These are phyloP conservation scores for Colletotrichum sp. DNA, from an alignment of 2,329 filamentous ascomycete species.

Conservation along the genomic window DNA sequence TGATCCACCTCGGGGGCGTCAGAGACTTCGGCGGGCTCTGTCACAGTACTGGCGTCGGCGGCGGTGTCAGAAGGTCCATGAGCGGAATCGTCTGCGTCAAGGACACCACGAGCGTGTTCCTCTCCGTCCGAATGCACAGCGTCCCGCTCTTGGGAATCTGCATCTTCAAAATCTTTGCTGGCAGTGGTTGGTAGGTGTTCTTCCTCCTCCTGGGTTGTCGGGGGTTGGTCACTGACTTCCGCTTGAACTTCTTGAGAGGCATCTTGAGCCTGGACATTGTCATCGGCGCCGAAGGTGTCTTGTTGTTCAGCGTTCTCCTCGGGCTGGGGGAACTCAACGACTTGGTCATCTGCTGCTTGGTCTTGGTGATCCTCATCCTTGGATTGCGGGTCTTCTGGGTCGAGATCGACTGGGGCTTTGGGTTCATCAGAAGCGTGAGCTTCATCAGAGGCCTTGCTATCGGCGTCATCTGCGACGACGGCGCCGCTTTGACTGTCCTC, in stretches of 20 bases:
- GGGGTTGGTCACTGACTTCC: constrained; percentile 14
- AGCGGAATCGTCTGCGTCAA: constrained; percentile 16
- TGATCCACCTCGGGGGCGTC: neutral
- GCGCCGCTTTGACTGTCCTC: neutral
- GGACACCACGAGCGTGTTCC: constrained; percentile 6
- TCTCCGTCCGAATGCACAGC: constrained; percentile 1
- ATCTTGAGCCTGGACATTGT: constrained; percentile 35
- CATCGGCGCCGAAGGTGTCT: neutral
- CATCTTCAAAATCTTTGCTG: constrained; percentile 17
- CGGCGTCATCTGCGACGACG: neutral
- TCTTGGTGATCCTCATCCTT: neutral
- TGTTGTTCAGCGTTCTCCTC: neutral
- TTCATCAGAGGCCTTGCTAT: neutral
- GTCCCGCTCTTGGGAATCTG: constrained; percentile 11
- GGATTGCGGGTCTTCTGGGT: neutral
- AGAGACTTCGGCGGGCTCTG: neutral
- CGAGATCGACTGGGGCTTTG: neutral
- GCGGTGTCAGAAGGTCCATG: neutral
- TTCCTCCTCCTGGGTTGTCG: constrained; percentile 3
- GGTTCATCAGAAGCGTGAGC: neutral
- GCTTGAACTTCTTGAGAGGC: constrained; percentile 21
- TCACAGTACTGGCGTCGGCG: constrained; percentile 1
- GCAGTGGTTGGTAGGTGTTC: constrained; percentile 7
- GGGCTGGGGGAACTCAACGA: neutral
- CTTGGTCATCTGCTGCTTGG: neutral